Conservation (phyloP, 768 basidiomycete species). For the Coprinopsis strossmayeri region DNA sequence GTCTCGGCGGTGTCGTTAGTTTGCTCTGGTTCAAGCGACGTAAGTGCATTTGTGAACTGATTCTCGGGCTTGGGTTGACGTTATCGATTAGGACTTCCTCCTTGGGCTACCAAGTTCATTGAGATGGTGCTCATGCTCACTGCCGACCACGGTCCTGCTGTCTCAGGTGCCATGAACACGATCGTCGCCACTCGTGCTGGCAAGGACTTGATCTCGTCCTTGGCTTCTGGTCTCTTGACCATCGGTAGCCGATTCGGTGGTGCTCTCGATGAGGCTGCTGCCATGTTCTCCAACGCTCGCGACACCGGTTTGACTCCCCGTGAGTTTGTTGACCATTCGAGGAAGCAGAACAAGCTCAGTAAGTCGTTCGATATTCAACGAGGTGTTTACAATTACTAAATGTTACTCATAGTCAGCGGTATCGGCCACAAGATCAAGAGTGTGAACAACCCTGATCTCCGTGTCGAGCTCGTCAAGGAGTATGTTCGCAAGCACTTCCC, state of each 20-base stretch:
- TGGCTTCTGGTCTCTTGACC: slow-evolving; percentile 93
- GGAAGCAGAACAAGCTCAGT: slow-evolving; percentile 94
- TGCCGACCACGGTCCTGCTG: slow-evolving; percentile 95
- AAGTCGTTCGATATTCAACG: slow-evolving; percentile 22
- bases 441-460: slow-evolving; percentile 91
- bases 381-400: not conserved
- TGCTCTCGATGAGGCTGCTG: slow-evolving; percentile 94
- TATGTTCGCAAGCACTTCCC: slow-evolving; percentile 97
- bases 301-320: slow-evolving; percentile 93
- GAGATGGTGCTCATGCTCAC: slow-evolving; percentile 99
- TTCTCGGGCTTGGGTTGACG: no score
- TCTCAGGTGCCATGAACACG: slow-evolving; percentile 99
- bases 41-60: no score
- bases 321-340: slow-evolving; percentile 92
- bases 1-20: slow-evolving; percentile 92
- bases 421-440: slow-evolving; percentile 99
- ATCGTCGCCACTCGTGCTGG: slow-evolving; percentile 99
- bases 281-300: slow-evolving; percentile 90
- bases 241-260: slow-evolving; percentile 98
- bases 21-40: slow-evolving; percentile 98
- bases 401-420: slow-evolving; percentile 63
- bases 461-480: slow-evolving; percentile 92
- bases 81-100: slow-evolving; percentile 69
- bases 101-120: slow-evolving; percentile 96
- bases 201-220: slow-evolving; percentile 95